These are phyloP conservation scores for Fusarium lyarnte DNA, from an alignment of 2,329 filamentous ascomycete species.

Conservation along the genomic window DNA sequence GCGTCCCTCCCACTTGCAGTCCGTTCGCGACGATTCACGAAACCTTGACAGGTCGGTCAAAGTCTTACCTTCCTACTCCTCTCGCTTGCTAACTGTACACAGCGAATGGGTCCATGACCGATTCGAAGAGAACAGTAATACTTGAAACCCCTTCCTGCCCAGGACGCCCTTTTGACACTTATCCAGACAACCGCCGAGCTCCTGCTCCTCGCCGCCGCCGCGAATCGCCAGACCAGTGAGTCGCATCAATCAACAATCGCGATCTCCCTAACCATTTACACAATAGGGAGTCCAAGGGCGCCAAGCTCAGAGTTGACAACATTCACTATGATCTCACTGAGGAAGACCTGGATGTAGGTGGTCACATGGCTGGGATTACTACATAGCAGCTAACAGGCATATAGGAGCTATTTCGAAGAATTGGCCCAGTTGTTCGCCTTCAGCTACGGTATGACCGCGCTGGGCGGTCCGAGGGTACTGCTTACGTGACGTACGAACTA, in stretches of 20 bases:
- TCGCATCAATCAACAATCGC: neutral
- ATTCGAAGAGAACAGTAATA: constrained; percentile 77
- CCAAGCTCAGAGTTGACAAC: constrained; percentile 86
- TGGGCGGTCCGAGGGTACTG: constrained; percentile 85
- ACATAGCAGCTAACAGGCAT: constrained; percentile 39
- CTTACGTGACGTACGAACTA: constrained; percentile 82
- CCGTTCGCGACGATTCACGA: constrained; percentile 69
- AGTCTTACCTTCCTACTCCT: neutral
- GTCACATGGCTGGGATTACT: neutral
- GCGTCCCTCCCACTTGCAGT: constrained; percentile 58
- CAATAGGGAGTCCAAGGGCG: constrained; percentile 62
- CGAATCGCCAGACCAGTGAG: constrained; percentile 55
- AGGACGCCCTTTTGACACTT: constrained; percentile 35
- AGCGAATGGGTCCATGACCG: constrained; percentile 96
- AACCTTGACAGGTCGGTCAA: constrained; percentile 74
- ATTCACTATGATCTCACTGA: constrained; percentile 92
- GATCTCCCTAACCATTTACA: constrained; percentile 29
- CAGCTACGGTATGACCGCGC: constrained; percentile 86
- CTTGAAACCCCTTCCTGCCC: constrained; percentile 4
- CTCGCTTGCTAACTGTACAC: constrained; percentile 21
- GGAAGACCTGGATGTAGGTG: constrained; percentile 78
- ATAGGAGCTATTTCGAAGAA: constrained; percentile 82
- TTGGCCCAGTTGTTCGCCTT: constrained; percentile 76
- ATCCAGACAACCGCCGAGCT: constrained; percentile 52
- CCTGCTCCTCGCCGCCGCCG: constrained; percentile 55